Conservation (phyloP, 371 early-diverging fungal genomes). For the Apophysomyces ossiformis region DNA sequence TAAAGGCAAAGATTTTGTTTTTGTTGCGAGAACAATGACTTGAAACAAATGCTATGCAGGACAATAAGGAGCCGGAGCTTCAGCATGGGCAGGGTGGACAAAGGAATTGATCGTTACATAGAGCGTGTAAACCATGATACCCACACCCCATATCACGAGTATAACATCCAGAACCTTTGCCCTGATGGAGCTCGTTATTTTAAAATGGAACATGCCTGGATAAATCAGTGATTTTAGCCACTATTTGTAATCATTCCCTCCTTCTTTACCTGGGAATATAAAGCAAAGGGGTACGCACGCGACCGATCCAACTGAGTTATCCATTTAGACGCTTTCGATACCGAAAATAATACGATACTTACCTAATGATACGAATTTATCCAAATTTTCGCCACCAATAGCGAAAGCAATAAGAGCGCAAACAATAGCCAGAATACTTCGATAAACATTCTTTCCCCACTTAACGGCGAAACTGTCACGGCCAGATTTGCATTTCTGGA, state of each 20-base stretch:
- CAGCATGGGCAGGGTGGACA: slow-evolving; percentile 19
- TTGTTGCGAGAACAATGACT: no score
- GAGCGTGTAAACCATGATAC: slow-evolving; percentile 52
- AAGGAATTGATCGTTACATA: slow-evolving; percentile 42
- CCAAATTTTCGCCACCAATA: slow-evolving; percentile 65
- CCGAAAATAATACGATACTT: slow-evolving; percentile 26
- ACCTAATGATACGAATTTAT: slow-evolving; percentile 71
- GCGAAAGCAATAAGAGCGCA: slow-evolving; percentile 63
- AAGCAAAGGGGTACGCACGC: slow-evolving; percentile 66
- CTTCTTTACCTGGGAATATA: slow-evolving; percentile 65
- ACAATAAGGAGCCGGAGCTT: slow-evolving; percentile 22
- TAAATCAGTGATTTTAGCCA: background rate
- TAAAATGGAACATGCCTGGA: slow-evolving; percentile 71
- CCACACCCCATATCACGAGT: slow-evolving; percentile 57
- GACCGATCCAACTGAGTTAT: slow-evolving; percentile 41
- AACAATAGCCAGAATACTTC: slow-evolving; percentile 51
- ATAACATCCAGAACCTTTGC: slow-evolving; percentile 37
- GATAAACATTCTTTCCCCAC: slow-evolving; percentile 68
- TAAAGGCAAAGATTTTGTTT: no score
- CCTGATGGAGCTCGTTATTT: slow-evolving; percentile 38
- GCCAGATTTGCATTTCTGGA: slow-evolving; percentile 44
- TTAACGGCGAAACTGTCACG: slow-evolving; percentile 47
- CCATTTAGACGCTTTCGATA: slow-evolving; percentile 8
- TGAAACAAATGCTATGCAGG: slow-evolving; percentile 4
- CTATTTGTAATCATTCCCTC: background rate